Evolutionary conservation across 164 flowering plant species (phyloP).

Genomic region (Platanus orientalis): DNA sequence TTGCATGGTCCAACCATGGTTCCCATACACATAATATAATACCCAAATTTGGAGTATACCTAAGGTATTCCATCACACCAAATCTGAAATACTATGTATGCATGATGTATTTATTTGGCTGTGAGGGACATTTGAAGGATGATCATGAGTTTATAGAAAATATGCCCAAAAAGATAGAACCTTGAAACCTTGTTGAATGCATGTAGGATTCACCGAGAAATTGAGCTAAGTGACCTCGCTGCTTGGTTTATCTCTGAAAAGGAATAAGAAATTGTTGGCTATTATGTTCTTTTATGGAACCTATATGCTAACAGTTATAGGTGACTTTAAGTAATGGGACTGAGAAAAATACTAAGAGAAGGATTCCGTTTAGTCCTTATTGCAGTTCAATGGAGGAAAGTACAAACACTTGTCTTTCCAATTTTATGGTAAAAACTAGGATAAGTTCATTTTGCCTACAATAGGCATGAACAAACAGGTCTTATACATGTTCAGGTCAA

Average conservation of each 20-base stretch:
- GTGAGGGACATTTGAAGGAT: constrained; percentile 65
- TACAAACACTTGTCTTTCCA: too few species aligned
- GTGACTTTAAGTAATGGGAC: constrained; percentile 71
- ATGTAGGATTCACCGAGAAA: constrained; percentile 61
- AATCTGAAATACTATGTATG: constrained; percentile 85
- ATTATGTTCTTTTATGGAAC: constrained; percentile 64
- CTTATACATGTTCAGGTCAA: too few species aligned
- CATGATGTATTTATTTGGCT: constrained; percentile 84
- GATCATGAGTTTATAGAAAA: constrained; percentile 58
- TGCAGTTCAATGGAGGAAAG: constrained; percentile 96
- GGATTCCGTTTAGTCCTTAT: constrained; percentile 68
- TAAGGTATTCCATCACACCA: constrained; percentile 49
- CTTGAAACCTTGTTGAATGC: constrained; percentile 84
- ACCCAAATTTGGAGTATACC: constrained; percentile 54
- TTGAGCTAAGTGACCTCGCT: constrained; percentile 75
- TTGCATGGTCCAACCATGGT: too few species aligned
- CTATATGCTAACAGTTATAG: constrained; percentile 57
- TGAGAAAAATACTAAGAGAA: constrained; percentile 62
- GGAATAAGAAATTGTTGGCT: constrained; percentile 55
- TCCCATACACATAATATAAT: too few species aligned
- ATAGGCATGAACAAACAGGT: too few species aligned
- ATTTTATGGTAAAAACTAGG: too few species aligned
- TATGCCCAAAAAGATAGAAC: constrained; percentile 70
- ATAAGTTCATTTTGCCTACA: too few species aligned
- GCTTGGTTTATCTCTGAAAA: constrained; percentile 53